phyloP scores from a whole-genome alignment of 2,329 filamentous ascomycete genomes.

The Chaetomium globosum region DNA sequence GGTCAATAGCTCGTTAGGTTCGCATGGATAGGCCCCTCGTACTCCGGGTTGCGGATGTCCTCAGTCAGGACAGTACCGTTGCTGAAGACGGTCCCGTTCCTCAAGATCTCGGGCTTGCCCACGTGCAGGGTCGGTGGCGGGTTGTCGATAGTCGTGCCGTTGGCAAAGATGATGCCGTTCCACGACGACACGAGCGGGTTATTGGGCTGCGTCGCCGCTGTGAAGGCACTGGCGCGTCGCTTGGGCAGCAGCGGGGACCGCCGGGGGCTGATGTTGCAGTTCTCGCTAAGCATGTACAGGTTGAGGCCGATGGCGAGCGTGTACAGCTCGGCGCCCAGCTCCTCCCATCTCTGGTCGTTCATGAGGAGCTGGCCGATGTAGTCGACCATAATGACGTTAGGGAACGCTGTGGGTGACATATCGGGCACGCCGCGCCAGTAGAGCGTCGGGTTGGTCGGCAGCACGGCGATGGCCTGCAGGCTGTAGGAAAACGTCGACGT shows the following conservation, averaged over 20 bases:
- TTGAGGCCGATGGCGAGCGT: conserved; percentile 29
- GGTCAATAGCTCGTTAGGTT: too few species aligned
- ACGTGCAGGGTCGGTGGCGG: neutral
- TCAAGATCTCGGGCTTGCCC: too few species aligned
- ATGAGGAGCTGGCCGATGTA: conserved; percentile 23
- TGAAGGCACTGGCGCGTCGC: neutral
- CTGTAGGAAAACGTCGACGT: too few species aligned
- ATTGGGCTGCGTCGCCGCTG: neutral
- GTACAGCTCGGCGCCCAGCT: conserved; percentile 8
- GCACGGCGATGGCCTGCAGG: conserved; percentile 37
- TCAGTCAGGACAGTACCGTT: too few species aligned
- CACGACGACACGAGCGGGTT: conserved; percentile 7
- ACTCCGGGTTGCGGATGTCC: too few species aligned
- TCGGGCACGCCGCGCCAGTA: conserved; percentile 39
- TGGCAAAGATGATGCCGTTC: conserved; percentile 6
- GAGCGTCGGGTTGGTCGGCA: conserved; percentile 39
- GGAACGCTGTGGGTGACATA: conserved; percentile 27
- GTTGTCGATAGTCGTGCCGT: conserved; percentile 3
- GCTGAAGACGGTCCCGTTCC: too few species aligned
- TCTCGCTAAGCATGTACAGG: conserved; percentile 30
- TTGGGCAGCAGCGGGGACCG: conserved; percentile 13
- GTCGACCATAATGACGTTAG: conserved; percentile 33
- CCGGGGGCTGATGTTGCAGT: conserved; percentile 23
- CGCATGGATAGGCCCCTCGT: too few species aligned
- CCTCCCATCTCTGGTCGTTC: neutral